A percentile compares a stretch with the other conserved stretches of the same genome.
Conservation (phyloP, 176 grass and related monocot genomes). For the Metroxylon sagu region DNA sequence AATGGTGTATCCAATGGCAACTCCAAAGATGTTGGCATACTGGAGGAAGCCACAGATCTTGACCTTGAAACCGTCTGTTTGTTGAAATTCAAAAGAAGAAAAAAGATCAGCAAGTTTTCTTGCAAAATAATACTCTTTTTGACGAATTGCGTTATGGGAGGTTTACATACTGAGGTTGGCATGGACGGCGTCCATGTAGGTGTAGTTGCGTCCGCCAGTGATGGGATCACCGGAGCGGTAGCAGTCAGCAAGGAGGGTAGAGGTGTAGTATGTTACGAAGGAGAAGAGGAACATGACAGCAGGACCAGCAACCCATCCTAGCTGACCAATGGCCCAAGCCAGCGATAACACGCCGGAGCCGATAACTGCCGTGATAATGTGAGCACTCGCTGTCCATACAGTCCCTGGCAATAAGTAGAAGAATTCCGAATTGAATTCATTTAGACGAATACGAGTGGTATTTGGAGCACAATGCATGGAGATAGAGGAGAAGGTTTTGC, state of each 20-base stretch:
- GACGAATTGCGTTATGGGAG: not conserved
- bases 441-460: too few species aligned
- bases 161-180: slow-evolving; percentile 57
- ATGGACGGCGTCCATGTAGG: slow-evolving; percentile 84
- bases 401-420: slow-evolving; percentile 29
- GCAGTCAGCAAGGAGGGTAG: slow-evolving; percentile 70
- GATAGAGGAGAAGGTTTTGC: not conserved
- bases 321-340: slow-evolving; percentile 88
- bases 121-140: too few species aligned
- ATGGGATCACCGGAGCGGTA: slow-evolving; percentile 65
- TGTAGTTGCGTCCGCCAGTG: slow-evolving; percentile 83
- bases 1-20: slow-evolving; percentile 98
- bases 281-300: slow-evolving; percentile 82
- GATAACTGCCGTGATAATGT: slow-evolving; percentile 94
- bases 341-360: slow-evolving; percentile 83
- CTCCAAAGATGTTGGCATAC: slow-evolving; percentile 93
- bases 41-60: slow-evolving; percentile 79
- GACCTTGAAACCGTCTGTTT: slow-evolving; percentile 82
- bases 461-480: too few species aligned
- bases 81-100: slow-evolving; percentile 3
- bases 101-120: too few species aligned
- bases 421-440: too few species aligned
- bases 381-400: slow-evolving; percentile 83
- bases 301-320: slow-evolving; percentile 79
- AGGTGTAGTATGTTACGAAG: slow-evolving; percentile 82